phyloP scores from a whole-genome alignment of 2,329 filamentous ascomycete species.

The Talaromyces sp. region DNA sequence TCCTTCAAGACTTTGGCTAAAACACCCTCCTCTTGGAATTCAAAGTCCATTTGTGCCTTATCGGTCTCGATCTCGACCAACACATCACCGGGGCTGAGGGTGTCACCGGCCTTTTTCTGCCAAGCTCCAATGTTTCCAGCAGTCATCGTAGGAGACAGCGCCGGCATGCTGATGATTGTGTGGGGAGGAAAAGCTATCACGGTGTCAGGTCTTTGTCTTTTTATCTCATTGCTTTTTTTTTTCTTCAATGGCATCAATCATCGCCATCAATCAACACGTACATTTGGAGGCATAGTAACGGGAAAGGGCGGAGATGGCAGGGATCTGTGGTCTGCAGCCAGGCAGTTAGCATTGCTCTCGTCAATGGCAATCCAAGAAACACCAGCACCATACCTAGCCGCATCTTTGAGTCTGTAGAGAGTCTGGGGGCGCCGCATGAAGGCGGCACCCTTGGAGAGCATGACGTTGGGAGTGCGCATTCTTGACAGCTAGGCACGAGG shows the following conservation, averaged over 20 bases:
- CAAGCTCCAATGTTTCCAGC: slow-evolving; percentile 92
- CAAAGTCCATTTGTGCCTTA: slow-evolving; percentile 99
- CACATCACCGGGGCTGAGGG: slow-evolving; percentile 84
- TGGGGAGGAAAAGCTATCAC: slow-evolving; percentile 82
- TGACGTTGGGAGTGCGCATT: slow-evolving; percentile 40
- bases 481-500: slow-evolving; percentile 40
- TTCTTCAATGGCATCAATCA: not conserved
- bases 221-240: not conserved
- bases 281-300: slow-evolving; percentile 66
- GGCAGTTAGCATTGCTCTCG: not conserved
- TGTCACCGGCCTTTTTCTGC: slow-evolving; percentile 95
- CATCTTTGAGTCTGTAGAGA: slow-evolving; percentile 39
- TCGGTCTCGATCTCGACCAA: slow-evolving; percentile 98
- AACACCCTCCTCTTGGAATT: slow-evolving; percentile 97
- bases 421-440: slow-evolving; percentile 42
- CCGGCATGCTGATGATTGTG: slow-evolving; percentile 95
- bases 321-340: slow-evolving; percentile 35
- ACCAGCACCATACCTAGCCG: slow-evolving; percentile 31
- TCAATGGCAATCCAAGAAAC: not conserved
- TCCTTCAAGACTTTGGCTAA: slow-evolving; percentile 93
- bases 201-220: slow-evolving; percentile 17
- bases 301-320: slow-evolving; percentile 55
- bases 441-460: slow-evolving; percentile 36
- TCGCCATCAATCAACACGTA: slow-evolving; percentile 33
- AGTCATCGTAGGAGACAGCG: slow-evolving; percentile 96